phyloP scores from a whole-genome alignment of 2,329 filamentous ascomycete genomes.

The Mollisia scopiformis region DNA sequence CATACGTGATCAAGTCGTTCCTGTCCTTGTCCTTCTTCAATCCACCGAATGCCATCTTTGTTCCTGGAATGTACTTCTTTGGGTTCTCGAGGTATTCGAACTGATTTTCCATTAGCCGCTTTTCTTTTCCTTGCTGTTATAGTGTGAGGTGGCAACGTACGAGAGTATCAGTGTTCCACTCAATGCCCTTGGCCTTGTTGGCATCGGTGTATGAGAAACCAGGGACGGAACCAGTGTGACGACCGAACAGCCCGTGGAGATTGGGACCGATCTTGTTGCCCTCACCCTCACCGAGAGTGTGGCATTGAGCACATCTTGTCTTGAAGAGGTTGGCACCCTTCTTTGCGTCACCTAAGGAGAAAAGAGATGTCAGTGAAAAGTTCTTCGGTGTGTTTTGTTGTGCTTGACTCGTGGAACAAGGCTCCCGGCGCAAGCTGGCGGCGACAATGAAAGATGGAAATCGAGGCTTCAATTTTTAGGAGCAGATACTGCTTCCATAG shows the following conservation, averaged over 20 bases:
- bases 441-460: background rate
- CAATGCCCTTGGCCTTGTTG: slow-evolving; percentile 96
- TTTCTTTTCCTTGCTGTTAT: background rate
- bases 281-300: slow-evolving; percentile 88
- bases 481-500: background rate
- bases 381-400: background rate
- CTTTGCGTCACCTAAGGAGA: slow-evolving; percentile 77
- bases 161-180: slow-evolving; percentile 84
- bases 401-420: background rate
- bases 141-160: slow-evolving; percentile 50
- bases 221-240: slow-evolving; percentile 87
- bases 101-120: slow-evolving; percentile 44
- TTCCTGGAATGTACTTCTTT: slow-evolving; percentile 99
- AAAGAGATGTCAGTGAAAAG: slow-evolving; percentile 34
- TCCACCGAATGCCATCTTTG: slow-evolving; percentile 99
- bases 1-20: slow-evolving; percentile 97
- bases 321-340: slow-evolving; percentile 99
- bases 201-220: slow-evolving; percentile 98
- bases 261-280: slow-evolving; percentile 98
- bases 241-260: slow-evolving; percentile 96
- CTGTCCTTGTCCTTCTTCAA: slow-evolving; percentile 99
- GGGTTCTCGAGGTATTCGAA: slow-evolving; percentile 99
- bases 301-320: slow-evolving; percentile 98
- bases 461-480: background rate
- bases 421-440: slow-evolving; percentile 21